These are phyloP conservation scores for Agrostemma githago DNA, from an alignment of 148 eudicot species.

Conservation along the genomic window DNA sequence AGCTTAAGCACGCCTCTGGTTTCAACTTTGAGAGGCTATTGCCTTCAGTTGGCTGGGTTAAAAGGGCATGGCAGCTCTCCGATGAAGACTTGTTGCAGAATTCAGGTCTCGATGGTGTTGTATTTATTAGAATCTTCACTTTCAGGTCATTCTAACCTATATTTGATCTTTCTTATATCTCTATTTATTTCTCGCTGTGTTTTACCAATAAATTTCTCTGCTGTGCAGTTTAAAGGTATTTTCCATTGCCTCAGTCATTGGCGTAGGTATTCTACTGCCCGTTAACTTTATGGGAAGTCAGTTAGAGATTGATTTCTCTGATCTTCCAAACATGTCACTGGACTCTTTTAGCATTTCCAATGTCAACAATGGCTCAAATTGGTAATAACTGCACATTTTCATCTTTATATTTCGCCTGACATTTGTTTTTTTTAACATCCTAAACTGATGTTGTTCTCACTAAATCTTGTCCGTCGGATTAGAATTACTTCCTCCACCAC, in stretches of 20 bases:
- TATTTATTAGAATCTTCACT: constrained; percentile 59
- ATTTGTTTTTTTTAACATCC: neutral
- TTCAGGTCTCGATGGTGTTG: constrained; percentile 79
- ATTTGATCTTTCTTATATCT: neutral
- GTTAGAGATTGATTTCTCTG: constrained; percentile 51
- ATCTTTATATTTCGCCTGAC: neutral
- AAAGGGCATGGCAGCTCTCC: constrained; percentile 67
- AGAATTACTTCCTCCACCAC: neutral
- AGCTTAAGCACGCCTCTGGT: constrained; percentile 28
- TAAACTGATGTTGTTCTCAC: constrained; percentile 3
- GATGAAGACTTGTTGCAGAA: constrained; percentile 59
- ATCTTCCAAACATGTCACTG: constrained; percentile 59
- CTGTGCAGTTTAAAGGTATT: constrained; percentile 59
- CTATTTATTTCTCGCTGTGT: neutral
- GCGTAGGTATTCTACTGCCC: constrained; percentile 61
- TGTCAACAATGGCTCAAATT: constrained; percentile 69
- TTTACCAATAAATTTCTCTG: neutral
- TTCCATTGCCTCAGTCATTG: constrained; percentile 48
- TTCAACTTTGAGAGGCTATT: constrained; percentile 54
- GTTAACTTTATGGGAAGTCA: constrained; percentile 63
- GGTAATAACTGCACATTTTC: constrained; percentile 27
- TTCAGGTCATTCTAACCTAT: constrained; percentile 42
- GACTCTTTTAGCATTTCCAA: constrained; percentile 78
- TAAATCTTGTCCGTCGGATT: neutral
- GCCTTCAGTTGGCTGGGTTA: constrained; percentile 70